Conservation (phyloP, 441 rosid species). For the Erysimum cheiri region DNA sequence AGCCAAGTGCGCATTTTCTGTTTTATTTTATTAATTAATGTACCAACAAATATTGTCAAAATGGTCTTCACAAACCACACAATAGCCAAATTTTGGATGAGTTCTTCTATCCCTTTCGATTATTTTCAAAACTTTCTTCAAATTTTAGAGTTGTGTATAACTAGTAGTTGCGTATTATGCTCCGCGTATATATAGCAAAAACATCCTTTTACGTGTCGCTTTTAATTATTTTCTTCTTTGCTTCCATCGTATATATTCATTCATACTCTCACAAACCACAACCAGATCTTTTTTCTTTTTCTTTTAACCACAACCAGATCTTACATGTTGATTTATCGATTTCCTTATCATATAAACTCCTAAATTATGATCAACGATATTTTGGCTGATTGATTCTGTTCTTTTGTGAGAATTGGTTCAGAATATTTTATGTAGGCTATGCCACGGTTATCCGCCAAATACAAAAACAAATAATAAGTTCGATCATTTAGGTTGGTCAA, state of each 20-base stretch:
- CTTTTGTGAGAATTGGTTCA: not conserved
- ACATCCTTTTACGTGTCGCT: not conserved
- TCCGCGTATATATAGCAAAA: not conserved
- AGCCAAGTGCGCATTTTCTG: conserved; percentile 30
- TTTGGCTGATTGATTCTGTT: not conserved
- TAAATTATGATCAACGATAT: not conserved
- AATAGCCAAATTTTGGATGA: conserved; percentile 8
- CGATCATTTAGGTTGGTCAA: too few relatives aligned
- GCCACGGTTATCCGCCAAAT: too few relatives aligned
- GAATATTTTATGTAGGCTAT: not conserved
- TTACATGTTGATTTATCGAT: not conserved
- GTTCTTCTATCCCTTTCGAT: not conserved
- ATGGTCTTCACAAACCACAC: conserved; percentile 6
- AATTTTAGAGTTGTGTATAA: not conserved
- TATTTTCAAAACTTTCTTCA: conserved; percentile 2
- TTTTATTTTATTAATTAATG: conserved; percentile 11
- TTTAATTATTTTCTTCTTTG: not conserved
- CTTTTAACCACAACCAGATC: not conserved
- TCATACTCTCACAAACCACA: not conserved
- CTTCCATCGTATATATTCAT: not conserved
- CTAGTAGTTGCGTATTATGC: too few relatives aligned
- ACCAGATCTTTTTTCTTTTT: too few relatives aligned
- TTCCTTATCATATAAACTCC: not conserved
- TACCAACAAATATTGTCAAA: conserved; percentile 1
- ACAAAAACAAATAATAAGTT: too few relatives aligned